Evolutionary conservation across 108 stramenopile genomes (phyloP).

Genomic region (Nannochloropsis gaditana): DNA sequence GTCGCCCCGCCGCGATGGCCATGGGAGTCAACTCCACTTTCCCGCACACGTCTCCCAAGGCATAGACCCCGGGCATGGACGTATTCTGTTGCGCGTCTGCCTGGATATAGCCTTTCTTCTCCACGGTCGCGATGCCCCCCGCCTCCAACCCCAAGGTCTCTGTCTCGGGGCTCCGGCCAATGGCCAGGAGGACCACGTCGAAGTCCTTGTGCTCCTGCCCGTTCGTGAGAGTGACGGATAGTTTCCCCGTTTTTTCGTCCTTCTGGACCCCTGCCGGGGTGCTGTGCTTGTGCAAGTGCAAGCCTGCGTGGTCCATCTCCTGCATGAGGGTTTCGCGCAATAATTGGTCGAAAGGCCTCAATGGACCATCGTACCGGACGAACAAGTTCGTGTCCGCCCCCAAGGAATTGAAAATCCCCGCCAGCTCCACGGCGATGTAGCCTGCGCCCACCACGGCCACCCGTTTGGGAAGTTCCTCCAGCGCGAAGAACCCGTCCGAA

Average conservation of each 20-base stretch:
- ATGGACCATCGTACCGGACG: slow-evolving; percentile 57
- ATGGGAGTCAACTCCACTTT: slow-evolving; percentile 83
- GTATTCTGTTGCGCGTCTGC: slow-evolving; percentile 83
- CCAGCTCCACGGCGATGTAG: slow-evolving; percentile 91
- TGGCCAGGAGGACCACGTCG: slow-evolving; percentile 70
- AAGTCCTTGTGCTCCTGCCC: slow-evolving; percentile 63
- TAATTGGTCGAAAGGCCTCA: slow-evolving; percentile 74
- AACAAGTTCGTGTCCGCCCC: slow-evolving; percentile 75
- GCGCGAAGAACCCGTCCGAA: slow-evolving; percentile 84
- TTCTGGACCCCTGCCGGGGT: slow-evolving; percentile 46
- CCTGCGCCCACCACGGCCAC: slow-evolving; percentile 92
- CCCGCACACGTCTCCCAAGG: slow-evolving; percentile 84
- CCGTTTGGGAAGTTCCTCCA: slow-evolving; percentile 69
- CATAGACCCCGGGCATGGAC: slow-evolving; percentile 65
- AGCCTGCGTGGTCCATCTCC: slow-evolving; percentile 66
- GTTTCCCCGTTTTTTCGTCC: slow-evolving; percentile 54
- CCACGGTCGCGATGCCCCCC: slow-evolving; percentile 57
- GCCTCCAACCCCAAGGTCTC: slow-evolving; percentile 61
- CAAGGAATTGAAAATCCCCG: slow-evolving; percentile 74
- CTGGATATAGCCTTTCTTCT: slow-evolving; percentile 53
- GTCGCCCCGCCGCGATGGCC: slow-evolving; percentile 73
- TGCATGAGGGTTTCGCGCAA: slow-evolving; percentile 62
- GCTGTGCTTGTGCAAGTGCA: slow-evolving; percentile 65
- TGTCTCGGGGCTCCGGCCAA: slow-evolving; percentile 65
- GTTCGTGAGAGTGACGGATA: slow-evolving; percentile 35